A percentile compares a stretch with the other conserved stretches of the same genome.
phyloP scores from a whole-genome alignment of 108 stramenopile species.

The Fragilaria radians region DNA sequence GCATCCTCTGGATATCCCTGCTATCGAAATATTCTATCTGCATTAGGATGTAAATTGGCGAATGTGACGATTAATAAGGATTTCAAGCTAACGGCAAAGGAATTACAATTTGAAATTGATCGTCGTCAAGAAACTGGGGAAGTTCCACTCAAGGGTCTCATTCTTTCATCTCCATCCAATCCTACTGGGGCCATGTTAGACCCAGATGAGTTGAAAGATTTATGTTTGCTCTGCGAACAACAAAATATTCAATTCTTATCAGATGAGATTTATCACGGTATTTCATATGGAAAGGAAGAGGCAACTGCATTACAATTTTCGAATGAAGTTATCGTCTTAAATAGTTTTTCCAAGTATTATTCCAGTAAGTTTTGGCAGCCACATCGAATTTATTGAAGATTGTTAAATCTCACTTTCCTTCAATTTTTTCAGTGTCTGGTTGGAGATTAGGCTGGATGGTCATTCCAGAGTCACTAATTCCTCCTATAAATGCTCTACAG shows the following conservation, averaged over 20 bases:
- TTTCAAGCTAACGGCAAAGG: conserved; percentile 80
- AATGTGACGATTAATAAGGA: conserved; percentile 58
- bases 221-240: conserved; percentile 76
- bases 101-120: conserved; percentile 50
- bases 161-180: conserved; percentile 78
- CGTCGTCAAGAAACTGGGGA: conserved; percentile 22
- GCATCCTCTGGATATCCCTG: conserved; percentile 87
- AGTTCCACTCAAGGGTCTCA: conserved; percentile 68
- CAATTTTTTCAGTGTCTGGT: conserved; percentile 64
- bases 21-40: conserved; percentile 85
- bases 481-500: conserved; percentile 70
- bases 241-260: conserved; percentile 78
- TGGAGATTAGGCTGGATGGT: conserved; percentile 94
- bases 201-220: conserved; percentile 62
- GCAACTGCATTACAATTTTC: conserved; percentile 78
- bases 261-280: conserved; percentile 96
- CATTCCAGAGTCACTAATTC: conserved; percentile 55
- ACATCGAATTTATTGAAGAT: background rate
- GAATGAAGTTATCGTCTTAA: conserved; percentile 71
- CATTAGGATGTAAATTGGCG: conserved; percentile 63
- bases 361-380: conserved; percentile 50
- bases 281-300: conserved; percentile 78
- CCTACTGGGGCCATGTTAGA: conserved; percentile 88
- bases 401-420: conserved; percentile 4
- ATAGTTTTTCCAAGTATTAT: conserved; percentile 92